Base-by-base conservation (phyloP, 768 basidiomycete genomes). In the Termitomyces sp. region DNA sequence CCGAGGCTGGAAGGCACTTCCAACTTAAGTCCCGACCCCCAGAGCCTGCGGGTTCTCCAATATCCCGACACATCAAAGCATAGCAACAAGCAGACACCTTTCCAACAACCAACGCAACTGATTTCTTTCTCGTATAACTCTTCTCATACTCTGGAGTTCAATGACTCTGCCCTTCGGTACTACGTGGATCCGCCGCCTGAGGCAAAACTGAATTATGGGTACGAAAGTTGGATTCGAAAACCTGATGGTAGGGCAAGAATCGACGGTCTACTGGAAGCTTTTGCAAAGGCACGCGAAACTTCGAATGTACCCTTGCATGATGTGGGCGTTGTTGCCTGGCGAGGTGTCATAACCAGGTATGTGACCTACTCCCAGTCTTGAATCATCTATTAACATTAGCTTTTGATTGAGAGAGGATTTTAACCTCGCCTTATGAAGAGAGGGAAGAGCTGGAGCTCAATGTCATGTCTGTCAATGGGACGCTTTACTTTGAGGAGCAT, bases 291-390 rank as follows among this genome's bases (percentile, higher is more conserved):
- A 57, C 77, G 76, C 55, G 70, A 68, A 59, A 65, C 28, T 26
- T 45, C 61, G 10, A 44, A 28, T 6, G 48, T 57, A 10, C 39
- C 44, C 18, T 51, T 62, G 51, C 74, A 73, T 26, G 82, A 81
- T 55, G 75, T 87, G 28, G 80, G 77, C 1, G 79, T 87, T 29
- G 76, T 90, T 52, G 75, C 80, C 10, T 94, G 92, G 92, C 77
- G 92, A 65, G 92, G 92, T 12, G 80, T 92, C 53, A 83, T 92
- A 78, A 93, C 92, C 59, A 92, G 86, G 89, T 92, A 61, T 60
- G 75, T 70, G 15, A 47, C 52, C 31, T 46, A 42, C 39, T 52
- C 29, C 7, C 44, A 42, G 46, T 10, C 31, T 34, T 22, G 33
- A 41, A 36, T 28, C 36, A 15, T 55, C 28, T 22, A 39, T 57